Evolutionary conservation across 2,329 filamentous ascomycete genomes (phyloP).

Genomic region (Phyllosticta ampelicida): DNA sequence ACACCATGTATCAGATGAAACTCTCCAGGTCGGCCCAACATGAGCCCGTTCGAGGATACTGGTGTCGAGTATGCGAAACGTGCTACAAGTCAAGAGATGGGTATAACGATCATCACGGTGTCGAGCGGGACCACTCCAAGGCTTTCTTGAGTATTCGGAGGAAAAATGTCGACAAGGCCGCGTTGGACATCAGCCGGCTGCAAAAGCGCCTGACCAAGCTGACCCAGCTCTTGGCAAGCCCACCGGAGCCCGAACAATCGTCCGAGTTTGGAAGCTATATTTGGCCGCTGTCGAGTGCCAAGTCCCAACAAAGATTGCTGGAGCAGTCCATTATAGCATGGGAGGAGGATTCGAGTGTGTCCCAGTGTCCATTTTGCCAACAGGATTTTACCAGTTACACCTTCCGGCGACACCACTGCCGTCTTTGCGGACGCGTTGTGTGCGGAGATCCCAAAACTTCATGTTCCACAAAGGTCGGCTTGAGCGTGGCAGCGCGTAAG

Average conservation of each 20-base stretch:
- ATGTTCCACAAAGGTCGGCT: conserved; percentile 73
- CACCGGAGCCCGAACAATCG: conserved; percentile 53
- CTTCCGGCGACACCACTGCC: conserved; percentile 87
- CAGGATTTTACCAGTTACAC: conserved; percentile 92
- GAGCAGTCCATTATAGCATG: conserved; percentile 91
- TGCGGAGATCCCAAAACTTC: conserved; percentile 77
- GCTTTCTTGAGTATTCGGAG: conserved; percentile 61
- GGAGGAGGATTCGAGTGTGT: conserved; percentile 79
- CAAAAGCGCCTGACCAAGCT: conserved; percentile 89
- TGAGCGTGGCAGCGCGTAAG: conserved; percentile 62
- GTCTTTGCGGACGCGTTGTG: conserved; percentile 85
- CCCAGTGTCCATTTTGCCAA: conserved; percentile 84
- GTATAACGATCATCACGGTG: conserved; percentile 76
- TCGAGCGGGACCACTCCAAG: conserved; percentile 60
- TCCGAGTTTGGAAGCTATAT: conserved; percentile 41
- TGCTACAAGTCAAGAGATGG: conserved; percentile 95
- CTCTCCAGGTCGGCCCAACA: conserved; percentile 79
- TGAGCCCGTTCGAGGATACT: conserved; percentile 80
- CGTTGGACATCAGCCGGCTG: conserved; percentile 76
- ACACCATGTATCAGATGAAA: conserved; percentile 99
- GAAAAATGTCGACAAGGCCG: conserved; percentile 70
- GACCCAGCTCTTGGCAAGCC: conserved; percentile 69
- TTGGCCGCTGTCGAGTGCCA: conserved; percentile 49
- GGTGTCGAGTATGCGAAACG: conserved; percentile 96
- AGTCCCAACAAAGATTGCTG: conserved; percentile 64